Percentiles rank a stretch among this genome's conserved stretches.
phyloP scores from a whole-genome alignment of 108 stramenopile species.

The Conticribra weissflogii region DNA sequence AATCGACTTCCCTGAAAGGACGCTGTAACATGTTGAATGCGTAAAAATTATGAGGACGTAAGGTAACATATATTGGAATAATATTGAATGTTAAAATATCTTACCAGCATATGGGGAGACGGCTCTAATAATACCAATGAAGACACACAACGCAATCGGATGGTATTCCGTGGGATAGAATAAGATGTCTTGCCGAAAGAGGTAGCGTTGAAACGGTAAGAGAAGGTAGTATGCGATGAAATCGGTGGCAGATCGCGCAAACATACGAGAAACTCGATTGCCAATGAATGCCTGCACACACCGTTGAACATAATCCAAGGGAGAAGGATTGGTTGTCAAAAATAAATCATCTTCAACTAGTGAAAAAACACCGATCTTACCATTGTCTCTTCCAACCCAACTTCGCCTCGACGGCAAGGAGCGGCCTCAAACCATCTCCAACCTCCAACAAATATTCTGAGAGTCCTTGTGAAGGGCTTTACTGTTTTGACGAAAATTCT shows the following conservation, averaged over 20 bases:
- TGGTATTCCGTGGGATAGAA: constrained; percentile 48
- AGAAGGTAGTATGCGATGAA: constrained; percentile 30
- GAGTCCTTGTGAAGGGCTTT: constrained; percentile 65
- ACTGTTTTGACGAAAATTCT: constrained; percentile 57
- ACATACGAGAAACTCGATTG: constrained; percentile 65
- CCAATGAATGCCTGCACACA: constrained; percentile 66
- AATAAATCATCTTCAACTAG: too few species aligned
- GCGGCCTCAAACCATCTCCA: constrained; percentile 67
- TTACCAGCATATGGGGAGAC: constrained; percentile 27
- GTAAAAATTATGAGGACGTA: constrained; percentile 55
- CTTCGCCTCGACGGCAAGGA: constrained; percentile 59
- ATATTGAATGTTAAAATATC: too few species aligned
- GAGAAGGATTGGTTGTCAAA: too few species aligned
- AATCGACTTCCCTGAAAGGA: constrained; percentile 73
- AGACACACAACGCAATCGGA: constrained; percentile 55
- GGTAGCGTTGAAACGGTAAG: constrained; percentile 52
- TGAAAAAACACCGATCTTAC: neutral
- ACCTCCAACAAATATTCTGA: constrained; percentile 48
- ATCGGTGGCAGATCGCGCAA: constrained; percentile 52
- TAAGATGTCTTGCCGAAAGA: constrained; percentile 33
- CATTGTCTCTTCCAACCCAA: constrained; percentile 57
- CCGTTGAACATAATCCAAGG: constrained; percentile 49
- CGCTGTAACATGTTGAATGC: too few species aligned
- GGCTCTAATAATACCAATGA: constrained; percentile 55
- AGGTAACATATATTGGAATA: too few species aligned